A percentile compares a stretch with the other conserved stretches of the same genome.
These are phyloP conservation scores for Wickerhamiella occidentalis DNA, from an alignment of 805 yeast species.

Conservation along the genomic window DNA sequence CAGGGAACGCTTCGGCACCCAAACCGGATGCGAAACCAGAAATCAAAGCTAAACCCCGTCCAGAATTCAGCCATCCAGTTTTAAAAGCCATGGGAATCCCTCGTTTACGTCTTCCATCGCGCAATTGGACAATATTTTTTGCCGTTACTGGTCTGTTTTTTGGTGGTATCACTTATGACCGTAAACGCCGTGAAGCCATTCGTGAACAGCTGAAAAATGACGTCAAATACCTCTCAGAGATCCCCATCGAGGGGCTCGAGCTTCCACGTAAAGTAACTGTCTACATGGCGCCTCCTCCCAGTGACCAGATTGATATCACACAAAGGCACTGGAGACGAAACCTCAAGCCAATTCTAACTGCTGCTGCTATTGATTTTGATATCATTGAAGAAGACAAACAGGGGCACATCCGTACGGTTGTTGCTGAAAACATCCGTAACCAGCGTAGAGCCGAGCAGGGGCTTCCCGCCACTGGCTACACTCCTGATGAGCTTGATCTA, in stretches of 20 bases:
- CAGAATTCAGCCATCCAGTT: constrained; percentile 47
- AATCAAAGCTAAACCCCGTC: constrained; percentile 11
- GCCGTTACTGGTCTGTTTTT: constrained; percentile 47
- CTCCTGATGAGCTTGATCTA: constrained; percentile 25
- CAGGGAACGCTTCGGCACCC: not conserved
- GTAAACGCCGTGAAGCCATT: constrained; percentile 52
- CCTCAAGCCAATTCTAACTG: constrained; percentile 72
- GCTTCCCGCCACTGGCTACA: constrained; percentile 21
- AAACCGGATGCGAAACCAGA: constrained; percentile 1
- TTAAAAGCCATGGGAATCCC: constrained; percentile 77
- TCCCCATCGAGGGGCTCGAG: constrained; percentile 35
- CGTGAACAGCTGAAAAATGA: constrained; percentile 51
- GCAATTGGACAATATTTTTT: constrained; percentile 92
- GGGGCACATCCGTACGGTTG: constrained; percentile 72
- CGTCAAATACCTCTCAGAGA: constrained; percentile 44
- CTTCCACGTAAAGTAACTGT: constrained; percentile 67
- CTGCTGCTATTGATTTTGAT: constrained; percentile 78
- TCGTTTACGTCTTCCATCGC: constrained; percentile 62
- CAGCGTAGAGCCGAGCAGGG: constrained; percentile 36
- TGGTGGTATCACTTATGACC: constrained; percentile 75
- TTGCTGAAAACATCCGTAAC: constrained; percentile 71
- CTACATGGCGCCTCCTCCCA: constrained; percentile 94
- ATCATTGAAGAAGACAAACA: constrained; percentile 63
- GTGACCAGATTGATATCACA: constrained; percentile 69
- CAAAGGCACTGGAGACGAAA: constrained; percentile 61